Conservation (phyloP, 148 eudicot genomes). For the Arbutus unedo region DNA sequence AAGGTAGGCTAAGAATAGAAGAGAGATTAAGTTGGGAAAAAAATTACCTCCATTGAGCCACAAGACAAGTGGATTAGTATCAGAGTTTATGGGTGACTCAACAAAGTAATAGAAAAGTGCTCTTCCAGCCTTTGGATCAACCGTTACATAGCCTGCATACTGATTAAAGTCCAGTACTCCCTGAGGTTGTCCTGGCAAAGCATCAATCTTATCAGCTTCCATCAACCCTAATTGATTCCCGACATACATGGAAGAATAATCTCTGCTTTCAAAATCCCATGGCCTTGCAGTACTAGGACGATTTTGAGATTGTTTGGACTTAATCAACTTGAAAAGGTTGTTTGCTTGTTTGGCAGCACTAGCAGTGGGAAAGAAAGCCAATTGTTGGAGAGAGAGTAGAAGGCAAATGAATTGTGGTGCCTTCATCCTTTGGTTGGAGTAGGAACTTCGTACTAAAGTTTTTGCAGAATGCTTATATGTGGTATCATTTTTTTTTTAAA, state of each 20-base stretch:
- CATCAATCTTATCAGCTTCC: conserved; percentile 15
- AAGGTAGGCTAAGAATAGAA: neutral
- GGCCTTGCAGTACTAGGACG: neutral
- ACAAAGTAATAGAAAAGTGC: conserved; percentile 26
- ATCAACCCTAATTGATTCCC: conserved; percentile 16
- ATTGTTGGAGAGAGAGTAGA: neutral
- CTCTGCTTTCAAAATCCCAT: neutral
- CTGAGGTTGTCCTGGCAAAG: conserved; percentile 29
- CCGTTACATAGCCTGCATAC: conserved; percentile 25
- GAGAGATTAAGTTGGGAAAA: neutral
- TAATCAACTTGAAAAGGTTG: conserved; percentile 1
- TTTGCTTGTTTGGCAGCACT: conserved; percentile 2
- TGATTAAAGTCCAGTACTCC: conserved; percentile 26
- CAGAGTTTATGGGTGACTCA: conserved; percentile 18
- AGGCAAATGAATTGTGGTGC: neutral
- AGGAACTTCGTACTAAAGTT: too few species aligned
- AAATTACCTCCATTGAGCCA: conserved; percentile 36
- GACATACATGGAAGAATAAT: neutral
- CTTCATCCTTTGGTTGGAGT: neutral
- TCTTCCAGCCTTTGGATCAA: conserved; percentile 20
- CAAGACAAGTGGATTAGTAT: conserved; percentile 19
- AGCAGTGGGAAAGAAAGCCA: neutral
- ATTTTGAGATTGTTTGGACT: conserved; percentile 1
- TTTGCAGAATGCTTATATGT: too few species aligned
- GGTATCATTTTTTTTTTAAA: too few species aligned